Base-by-base conservation (phyloP, 805 yeast genomes). In the Candida pseudofarinosa region DNA sequence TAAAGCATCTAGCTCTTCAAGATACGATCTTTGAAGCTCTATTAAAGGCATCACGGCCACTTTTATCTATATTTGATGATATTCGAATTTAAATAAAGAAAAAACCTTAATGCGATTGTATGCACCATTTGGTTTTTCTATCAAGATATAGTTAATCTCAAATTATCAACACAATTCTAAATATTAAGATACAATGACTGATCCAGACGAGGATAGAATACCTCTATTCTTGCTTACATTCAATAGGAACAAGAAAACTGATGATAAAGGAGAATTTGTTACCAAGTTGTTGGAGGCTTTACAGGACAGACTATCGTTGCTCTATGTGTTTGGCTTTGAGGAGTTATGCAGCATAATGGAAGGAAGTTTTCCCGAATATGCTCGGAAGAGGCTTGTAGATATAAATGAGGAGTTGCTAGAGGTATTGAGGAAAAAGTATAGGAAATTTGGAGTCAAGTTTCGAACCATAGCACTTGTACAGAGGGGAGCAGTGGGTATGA, bases 1-100 rank as follows among this genome's bases (percentile, higher is more conserved):
- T 3, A 91, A 73, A 2, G 78, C 63, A 48, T 90, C 95, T 15
- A 86, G 59, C 55, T 85, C 93, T 53, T 83, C 88, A 5, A 79
- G 51, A 15, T 58, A 45, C 13, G 56, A 50, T 28, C 76, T 44
- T 48, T 67, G 69, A 4, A 56, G 40, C 47, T 70, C 74, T 38
- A 69, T 54, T 18, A 60, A 55, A 31, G 39, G 23, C 39, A 37
- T 37, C 10, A 13, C 7, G 14, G 34, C 15, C 7, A 7, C 13
- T 32, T 32, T 8, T 13, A 32, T 8, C 7, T n/a, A 7, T 23
- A 23, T 10, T 7, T 6, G 28, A n/a, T n/a, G 6, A 10, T 23
- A 10, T 23, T 23, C 28, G 10, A 23, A 6, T 23, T 23, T 7
- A 23, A 23, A 23, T 10, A 23, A 23, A 23, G 10, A 23, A 23